Conservation (phyloP, 805 yeast genomes). For the Candida coleopterorum region DNA sequence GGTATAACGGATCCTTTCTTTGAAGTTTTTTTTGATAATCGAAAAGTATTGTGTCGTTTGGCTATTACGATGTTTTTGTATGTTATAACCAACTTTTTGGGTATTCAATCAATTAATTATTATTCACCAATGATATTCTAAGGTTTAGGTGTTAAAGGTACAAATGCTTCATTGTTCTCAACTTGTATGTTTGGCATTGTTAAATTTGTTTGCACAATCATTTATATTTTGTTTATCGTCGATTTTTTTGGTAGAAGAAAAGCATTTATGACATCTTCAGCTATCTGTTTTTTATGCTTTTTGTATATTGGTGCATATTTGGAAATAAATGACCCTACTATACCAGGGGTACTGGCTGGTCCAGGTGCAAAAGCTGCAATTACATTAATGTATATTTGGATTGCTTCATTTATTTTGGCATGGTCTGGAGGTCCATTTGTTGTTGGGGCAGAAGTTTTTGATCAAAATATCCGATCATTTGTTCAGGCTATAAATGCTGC, state of each 20-base stretch:
- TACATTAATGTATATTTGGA: conserved; percentile 43
- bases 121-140: conserved; percentile 52
- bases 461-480: conserved; percentile 37
- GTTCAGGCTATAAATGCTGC: conserved; percentile 44
- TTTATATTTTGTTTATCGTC: conserved; percentile 49
- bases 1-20: conserved; percentile 28
- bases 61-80: conserved; percentile 32
- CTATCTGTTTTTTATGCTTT: conserved; percentile 34
- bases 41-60: conserved; percentile 43
- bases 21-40: conserved; percentile 27
- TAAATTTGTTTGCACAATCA: conserved; percentile 45
- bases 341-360: conserved; percentile 37
- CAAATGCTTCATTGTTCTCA: conserved; percentile 32
- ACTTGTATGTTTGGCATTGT: conserved; percentile 52
- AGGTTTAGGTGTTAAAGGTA: conserved; percentile 35
- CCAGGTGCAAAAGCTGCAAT: conserved; percentile 44
- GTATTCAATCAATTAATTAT: conserved; percentile 47
- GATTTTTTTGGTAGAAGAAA: conserved; percentile 50
- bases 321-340: conserved; percentile 25
- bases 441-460: conserved; percentile 36
- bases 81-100: conserved; percentile 37
- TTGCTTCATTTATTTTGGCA: conserved; percentile 35
- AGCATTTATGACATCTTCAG: conserved; percentile 37
- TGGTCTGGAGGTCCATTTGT: conserved; percentile 41
- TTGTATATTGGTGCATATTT: conserved; percentile 38